These are phyloP conservation scores for Apiospora koreana DNA, from an alignment of 2,329 filamentous ascomycete species.

Conservation along the genomic window DNA sequence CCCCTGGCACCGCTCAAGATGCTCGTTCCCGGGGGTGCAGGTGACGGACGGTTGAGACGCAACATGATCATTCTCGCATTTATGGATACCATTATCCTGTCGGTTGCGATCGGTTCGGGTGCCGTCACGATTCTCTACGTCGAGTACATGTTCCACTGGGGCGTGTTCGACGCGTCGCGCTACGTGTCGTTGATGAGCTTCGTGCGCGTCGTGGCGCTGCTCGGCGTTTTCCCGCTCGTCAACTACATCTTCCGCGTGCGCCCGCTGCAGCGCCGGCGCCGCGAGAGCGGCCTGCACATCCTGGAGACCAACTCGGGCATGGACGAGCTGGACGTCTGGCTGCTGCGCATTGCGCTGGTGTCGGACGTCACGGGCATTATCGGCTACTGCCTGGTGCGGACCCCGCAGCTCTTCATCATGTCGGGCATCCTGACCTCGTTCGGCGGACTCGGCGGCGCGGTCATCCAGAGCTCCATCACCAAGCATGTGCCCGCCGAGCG, in stretches of 20 bases:
- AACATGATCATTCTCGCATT: slow-evolving; percentile 82
- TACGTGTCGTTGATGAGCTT: slow-evolving; percentile 82
- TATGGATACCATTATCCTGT: slow-evolving; percentile 81
- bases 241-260: slow-evolving; percentile 72
- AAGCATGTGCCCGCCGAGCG: slow-evolving; percentile 86
- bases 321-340: slow-evolving; percentile 73
- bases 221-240: slow-evolving; percentile 73
- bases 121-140: slow-evolving; percentile 85
- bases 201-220: slow-evolving; percentile 72
- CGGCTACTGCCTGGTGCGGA: slow-evolving; percentile 70
- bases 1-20: slow-evolving; percentile 77
- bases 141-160: slow-evolving; percentile 80
- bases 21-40: slow-evolving; percentile 70
- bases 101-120: slow-evolving; percentile 77
- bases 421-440: slow-evolving; percentile 74
- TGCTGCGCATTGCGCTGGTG: slow-evolving; percentile 73
- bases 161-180: slow-evolving; percentile 74
- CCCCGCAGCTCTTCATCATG: slow-evolving; percentile 64
- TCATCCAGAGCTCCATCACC: slow-evolving; percentile 79
- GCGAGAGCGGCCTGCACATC: slow-evolving; percentile 37
- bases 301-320: slow-evolving; percentile 65
- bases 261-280: slow-evolving; percentile 45
- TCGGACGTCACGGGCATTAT: slow-evolving; percentile 76
- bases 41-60: slow-evolving; percentile 63
- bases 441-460: slow-evolving; percentile 84